A percentile compares a stretch with the other conserved stretches of the same genome.
phyloP scores from a whole-genome alignment of 208 protist genomes.

The Tritrichomonas foetus region DNA sequence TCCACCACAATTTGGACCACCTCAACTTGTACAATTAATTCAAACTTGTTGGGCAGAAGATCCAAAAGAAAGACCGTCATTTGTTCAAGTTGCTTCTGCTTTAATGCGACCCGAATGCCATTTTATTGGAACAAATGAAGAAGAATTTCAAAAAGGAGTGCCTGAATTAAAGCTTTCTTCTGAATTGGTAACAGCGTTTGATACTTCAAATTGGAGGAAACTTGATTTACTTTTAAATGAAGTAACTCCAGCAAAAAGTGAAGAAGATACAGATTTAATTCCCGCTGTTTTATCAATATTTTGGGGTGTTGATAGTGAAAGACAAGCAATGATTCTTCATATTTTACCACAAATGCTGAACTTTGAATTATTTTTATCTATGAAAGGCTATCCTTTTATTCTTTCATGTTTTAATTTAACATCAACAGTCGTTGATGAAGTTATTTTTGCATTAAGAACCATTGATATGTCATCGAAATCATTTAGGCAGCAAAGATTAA shows the following conservation, averaged over 20 bases:
- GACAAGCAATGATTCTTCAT: background rate
- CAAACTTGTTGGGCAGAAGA: background rate
- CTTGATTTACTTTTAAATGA: background rate
- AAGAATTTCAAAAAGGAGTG: background rate
- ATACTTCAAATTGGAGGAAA: background rate
- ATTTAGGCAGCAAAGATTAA: background rate
- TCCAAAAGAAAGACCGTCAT: background rate
- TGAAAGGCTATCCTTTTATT: background rate
- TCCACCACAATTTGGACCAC: background rate
- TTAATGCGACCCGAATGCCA: background rate
- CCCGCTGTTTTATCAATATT: background rate
- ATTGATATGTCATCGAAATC: background rate
- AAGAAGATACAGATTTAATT: background rate
- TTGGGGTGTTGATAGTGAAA: background rate
- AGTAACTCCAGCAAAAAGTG: background rate
- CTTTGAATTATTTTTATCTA: background rate
- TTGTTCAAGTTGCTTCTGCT: background rate
- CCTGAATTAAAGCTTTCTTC: background rate
- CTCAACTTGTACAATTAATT: background rate
- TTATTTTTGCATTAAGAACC: background rate
- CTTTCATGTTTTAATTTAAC: background rate
- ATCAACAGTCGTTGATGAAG: background rate
- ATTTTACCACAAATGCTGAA: background rate
- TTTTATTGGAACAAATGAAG: slow-evolving; percentile 36
- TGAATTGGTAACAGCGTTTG: background rate